Base-by-base conservation (phyloP, 495 filamentous ascomycete species). In the Glarea lozoyensis region DNA sequence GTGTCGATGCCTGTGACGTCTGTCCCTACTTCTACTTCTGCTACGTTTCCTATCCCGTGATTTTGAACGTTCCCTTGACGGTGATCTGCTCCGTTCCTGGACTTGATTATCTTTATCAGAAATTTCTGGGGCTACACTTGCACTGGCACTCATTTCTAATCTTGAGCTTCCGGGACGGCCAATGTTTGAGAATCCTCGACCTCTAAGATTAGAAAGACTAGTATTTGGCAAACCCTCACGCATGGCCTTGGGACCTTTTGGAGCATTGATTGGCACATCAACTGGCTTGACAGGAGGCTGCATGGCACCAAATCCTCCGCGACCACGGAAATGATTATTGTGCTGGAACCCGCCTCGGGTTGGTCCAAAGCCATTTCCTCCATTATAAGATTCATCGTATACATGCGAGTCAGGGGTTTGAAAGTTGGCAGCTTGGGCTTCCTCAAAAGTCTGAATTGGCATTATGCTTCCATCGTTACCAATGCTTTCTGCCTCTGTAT, bases 221-320 rank as follows among this genome's bases (percentile, higher is more conserved):
- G 81, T 85, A 60, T 88, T 89, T 39, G 84, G 81, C 16, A 81
- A 71, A 13, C 89, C 88, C 55, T 90, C 78, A 48, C 93, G 69
- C 80, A 97, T 88, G 13, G 93, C 92, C 61, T 92, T 88, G 2
- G 92, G 92, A 1, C 87, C 92, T 39, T 82, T 92, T 21, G 92
- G 92, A 19, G 92, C 92, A 60, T 76, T 77, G 32, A 70, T 48
- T 12, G 70, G 73, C 18, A 71, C 65, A 55, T 72, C 70, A 17
- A 48, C 41, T 17, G 50, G 43, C 30, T 49, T 53, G 15, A 56
- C 30, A n/a, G 54, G 42, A 30, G 46, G 43, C 22, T 45, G 43
- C 42, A 51, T 48, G 18, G 37, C 31, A 43, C 16, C 4, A 36
- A 39, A 48, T n/a, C 48, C 50, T 31, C 46, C 43, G 30, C 49